A percentile compares a stretch with the other conserved stretches of the same genome.
phyloP scores from a whole-genome alignment of 148 eudicot genomes.

The Chenopodium suecicum region DNA sequence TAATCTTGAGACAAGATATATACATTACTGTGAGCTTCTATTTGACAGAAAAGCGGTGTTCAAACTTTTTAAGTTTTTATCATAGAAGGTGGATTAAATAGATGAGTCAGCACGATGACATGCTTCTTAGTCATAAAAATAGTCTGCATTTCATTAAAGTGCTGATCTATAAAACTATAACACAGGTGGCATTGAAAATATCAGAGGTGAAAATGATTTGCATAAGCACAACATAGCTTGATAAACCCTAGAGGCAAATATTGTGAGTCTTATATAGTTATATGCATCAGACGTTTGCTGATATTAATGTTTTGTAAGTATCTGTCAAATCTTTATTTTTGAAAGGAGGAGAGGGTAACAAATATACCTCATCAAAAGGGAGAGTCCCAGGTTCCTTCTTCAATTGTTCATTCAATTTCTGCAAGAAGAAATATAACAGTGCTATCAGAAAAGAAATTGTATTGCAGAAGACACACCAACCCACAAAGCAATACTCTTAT shows the following conservation, averaged over 20 bases:
- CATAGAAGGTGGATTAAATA: too few relatives aligned
- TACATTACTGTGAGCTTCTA: too few relatives aligned
- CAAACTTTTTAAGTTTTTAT: too few relatives aligned
- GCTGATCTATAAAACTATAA: not conserved
- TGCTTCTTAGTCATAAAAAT: not conserved
- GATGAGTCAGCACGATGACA: not conserved
- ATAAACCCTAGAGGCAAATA: not conserved
- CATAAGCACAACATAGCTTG: not conserved
- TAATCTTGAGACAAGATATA: too few relatives aligned
- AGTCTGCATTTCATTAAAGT: not conserved
- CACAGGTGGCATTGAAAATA: not conserved
- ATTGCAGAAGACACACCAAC: not conserved
- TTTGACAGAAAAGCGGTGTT: too few relatives aligned
- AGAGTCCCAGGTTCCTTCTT: conserved; percentile 68
- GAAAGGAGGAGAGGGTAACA: not conserved
- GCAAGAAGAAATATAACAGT: conserved; percentile 24
- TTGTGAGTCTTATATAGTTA: too few relatives aligned
- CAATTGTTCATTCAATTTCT: conserved; percentile 81
- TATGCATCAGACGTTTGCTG: too few relatives aligned
- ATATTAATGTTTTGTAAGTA: not conserved
- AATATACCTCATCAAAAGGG: conserved; percentile 85
- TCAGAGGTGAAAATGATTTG: not conserved
- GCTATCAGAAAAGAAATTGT: not conserved
- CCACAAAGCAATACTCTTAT: not conserved
- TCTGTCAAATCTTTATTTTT: not conserved